Evolutionary conservation across 2,329 filamentous ascomycete genomes (phyloP), one percentile per base, ranked within the genome.

Genomic region (Colletotrichum eleusines): DNA sequence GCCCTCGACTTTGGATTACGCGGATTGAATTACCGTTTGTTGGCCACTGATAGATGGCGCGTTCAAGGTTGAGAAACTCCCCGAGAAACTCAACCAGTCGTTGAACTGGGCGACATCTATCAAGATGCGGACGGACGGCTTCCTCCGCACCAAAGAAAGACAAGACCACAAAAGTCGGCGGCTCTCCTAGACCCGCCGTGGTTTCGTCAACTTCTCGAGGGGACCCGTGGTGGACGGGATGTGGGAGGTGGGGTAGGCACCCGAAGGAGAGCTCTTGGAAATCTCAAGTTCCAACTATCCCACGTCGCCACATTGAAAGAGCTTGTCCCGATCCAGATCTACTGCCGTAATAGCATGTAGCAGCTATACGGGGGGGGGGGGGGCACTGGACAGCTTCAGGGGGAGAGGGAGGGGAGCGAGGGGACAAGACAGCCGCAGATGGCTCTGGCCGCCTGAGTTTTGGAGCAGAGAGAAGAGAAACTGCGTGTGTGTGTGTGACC

Each of bases 221-320:
- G 16, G 42, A 26, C 28, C n/a, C n/a, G n/a, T n/a, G n/a, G 20
- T 35, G 31, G 33, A 54, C 62, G 66, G 62, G 62, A 69, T 54
- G 66, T 69, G 66, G 66, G 66, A 51, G 66, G 54, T 59, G 60
- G 66, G 42, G 51, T 58, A n/a, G n/a, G n/a, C n/a, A 44, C 31
- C 28, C 9, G 44, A 48, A 40, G 16, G n/a, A 38, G 33, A 40
- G 26, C 33, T 26, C 33, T 60, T 18, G n/a, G 40, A 33, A 33
- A 42, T 23, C 51, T 16, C 63, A 60, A 66, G 63, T 55, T 26
- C 63, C 63, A 33, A 51, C 63, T 60, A 40, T 66, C 20, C 55
- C 42, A 48, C 42, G 58, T 16, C 58, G 18, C 58, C 59, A 46
- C n/a, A 23, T 4, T 16, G 9, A 1, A 57, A 35, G 53, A 65